These are phyloP conservation scores for Zymoseptoria crescenta DNA, from an alignment of 2,329 filamentous ascomycete genomes.

Conservation along the genomic window DNA sequence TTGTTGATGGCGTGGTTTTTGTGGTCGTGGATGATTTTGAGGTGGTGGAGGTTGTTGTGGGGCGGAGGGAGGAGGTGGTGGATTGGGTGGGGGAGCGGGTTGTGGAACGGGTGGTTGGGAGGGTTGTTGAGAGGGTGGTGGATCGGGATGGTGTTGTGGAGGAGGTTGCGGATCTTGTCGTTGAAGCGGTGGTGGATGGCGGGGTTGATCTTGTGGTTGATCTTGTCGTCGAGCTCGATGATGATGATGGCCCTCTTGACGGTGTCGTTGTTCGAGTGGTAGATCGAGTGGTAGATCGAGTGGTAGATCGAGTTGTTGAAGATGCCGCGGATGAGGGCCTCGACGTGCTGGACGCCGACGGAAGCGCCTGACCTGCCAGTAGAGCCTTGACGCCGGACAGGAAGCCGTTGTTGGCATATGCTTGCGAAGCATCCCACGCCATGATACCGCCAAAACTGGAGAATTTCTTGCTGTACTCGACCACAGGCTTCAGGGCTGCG, in stretches of 20 bases:
- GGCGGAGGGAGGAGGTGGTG: no score
- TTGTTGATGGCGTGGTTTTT: background rate
- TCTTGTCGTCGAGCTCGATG: no score
- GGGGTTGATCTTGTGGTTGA: background rate
- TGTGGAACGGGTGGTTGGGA: background rate
- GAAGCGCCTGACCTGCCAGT: background rate
- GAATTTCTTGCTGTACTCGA: conserved; percentile 25
- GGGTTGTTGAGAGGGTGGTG: background rate
- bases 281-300: background rate
- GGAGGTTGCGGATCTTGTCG: background rate
- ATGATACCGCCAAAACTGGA: conserved; percentile 35
- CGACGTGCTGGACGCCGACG: background rate
- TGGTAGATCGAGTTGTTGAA: background rate
- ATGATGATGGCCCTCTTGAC: no score
- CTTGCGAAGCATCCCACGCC: conserved; percentile 46
- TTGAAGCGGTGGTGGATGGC: background rate
- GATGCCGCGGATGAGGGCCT: background rate
- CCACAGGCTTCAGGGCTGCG: conserved; percentile 22
- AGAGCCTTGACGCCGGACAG: conserved; percentile 16
- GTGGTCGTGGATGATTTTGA: background rate
- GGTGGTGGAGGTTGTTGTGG: no score
- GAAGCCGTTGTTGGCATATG: conserved; percentile 26
- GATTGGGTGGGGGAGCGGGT: background rate
- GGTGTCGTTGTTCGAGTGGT: background rate
- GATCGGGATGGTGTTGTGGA: background rate